Evolutionary conservation across 768 basidiomycete genomes (phyloP).

Genomic region (Tulasnella sp.): DNA sequence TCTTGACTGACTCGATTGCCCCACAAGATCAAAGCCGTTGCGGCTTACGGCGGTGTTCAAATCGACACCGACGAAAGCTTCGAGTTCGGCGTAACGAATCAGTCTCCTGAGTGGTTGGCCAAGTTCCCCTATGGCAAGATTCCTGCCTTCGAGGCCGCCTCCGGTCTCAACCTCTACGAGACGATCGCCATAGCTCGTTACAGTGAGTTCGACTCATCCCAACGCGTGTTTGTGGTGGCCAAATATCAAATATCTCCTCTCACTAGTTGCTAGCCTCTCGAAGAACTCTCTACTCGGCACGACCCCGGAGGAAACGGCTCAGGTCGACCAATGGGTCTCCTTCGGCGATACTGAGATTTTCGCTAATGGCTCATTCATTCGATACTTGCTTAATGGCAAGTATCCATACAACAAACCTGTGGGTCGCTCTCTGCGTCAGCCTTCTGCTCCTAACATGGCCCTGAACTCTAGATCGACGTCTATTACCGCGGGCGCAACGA

Average conservation of each 20-base stretch:
- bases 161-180: constrained; percentile 83
- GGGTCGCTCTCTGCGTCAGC: constrained; percentile 45
- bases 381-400: constrained; percentile 50
- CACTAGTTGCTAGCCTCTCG: constrained; percentile 69
- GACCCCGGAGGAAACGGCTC: constrained; percentile 65
- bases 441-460: not conserved
- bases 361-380: constrained; percentile 46
- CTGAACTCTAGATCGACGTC: constrained; percentile 58
- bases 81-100: constrained; percentile 28
- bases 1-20: constrained; percentile 30
- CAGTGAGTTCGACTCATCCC: constrained; percentile 62
- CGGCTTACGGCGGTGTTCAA: constrained; percentile 28
- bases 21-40: constrained; percentile 23
- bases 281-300: constrained; percentile 81
- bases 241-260: constrained; percentile 35
- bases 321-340: constrained; percentile 84
- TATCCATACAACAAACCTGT: constrained; percentile 83
- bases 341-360: constrained; percentile 71
- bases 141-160: constrained; percentile 74
- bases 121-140: constrained; percentile 62
- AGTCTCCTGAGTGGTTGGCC: constrained; percentile 34
- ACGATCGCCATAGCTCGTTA: constrained; percentile 81
- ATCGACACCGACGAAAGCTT: constrained; percentile 13
- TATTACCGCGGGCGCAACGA: constrained; percentile 56
- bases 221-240: constrained; percentile 66